Evolutionary conservation across 2,329 filamentous ascomycete species (phyloP).

Genomic region (Colletotrichum noveboracense): DNA sequence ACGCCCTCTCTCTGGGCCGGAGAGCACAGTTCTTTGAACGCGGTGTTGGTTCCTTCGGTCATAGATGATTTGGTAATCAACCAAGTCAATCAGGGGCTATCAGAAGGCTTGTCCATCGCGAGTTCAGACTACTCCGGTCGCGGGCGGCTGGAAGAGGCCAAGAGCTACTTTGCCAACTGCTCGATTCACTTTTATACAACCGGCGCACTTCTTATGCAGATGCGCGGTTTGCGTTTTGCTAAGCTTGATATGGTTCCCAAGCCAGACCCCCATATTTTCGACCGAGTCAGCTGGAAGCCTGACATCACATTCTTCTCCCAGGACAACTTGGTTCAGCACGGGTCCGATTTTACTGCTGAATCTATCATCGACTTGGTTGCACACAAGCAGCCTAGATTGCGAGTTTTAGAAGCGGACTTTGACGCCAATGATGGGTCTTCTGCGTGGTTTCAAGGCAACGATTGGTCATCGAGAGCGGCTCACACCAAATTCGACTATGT

Average conservation of each 20-base stretch:
- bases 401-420: not conserved
- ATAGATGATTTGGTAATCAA: not conserved
- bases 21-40: not conserved
- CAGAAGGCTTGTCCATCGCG: not conserved
- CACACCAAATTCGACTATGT: not conserved
- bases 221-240: not conserved
- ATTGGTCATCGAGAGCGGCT: not conserved
- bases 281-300: not conserved
- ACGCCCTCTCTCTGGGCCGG: not conserved
- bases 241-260: not conserved
- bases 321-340: not conserved
- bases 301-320: not conserved
- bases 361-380: not conserved
- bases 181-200: not conserved
- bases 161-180: not conserved
- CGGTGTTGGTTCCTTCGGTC: not conserved
- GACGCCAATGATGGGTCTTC: not conserved
- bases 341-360: not conserved
- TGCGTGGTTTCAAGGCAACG: not conserved
- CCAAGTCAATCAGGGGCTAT: not conserved
- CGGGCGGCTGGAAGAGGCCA: not conserved
- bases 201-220: not conserved
- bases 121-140: not conserved
- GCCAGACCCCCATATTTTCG: not conserved
- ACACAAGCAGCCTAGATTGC: not conserved